phyloP scores from a whole-genome alignment of 352 stramenopile genomes.

The Pythium graminicola region DNA sequence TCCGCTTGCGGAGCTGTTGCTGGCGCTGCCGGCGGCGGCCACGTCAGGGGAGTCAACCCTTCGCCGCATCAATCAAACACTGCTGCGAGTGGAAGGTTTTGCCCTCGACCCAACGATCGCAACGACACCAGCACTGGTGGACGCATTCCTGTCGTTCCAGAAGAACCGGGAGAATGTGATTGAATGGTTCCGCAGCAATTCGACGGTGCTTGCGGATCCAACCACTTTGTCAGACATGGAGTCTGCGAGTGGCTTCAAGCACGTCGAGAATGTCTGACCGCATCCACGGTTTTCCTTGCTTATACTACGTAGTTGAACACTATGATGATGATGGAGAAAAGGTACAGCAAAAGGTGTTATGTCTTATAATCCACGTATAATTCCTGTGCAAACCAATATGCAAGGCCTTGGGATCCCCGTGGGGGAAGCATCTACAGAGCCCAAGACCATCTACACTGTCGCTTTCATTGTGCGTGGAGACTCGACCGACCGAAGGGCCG shows the following conservation, averaged over 20 bases:
- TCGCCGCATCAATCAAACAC: constrained; percentile 41
- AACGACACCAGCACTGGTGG: constrained; percentile 46
- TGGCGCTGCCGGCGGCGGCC: constrained; percentile 57
- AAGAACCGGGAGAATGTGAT: constrained; percentile 72
- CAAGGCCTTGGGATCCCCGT: too few relatives aligned
- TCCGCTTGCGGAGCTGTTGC: constrained; percentile 65
- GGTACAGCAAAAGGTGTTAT: too few relatives aligned
- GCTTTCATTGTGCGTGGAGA: constrained; percentile 6
- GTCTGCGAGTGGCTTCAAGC: constrained; percentile 43
- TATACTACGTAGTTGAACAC: constrained; percentile 1
- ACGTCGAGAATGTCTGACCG: constrained; percentile 57
- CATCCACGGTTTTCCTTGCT: neutral
- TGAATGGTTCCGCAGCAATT: constrained; percentile 64
- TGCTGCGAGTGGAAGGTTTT: constrained; percentile 49
- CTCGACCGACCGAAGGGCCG: constrained; percentile 25
- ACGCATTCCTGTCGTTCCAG: constrained; percentile 76
- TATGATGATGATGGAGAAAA: neutral
- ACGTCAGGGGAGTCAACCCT: constrained; percentile 52
- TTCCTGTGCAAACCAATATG: too few relatives aligned
- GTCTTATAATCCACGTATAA: constrained; percentile 1
- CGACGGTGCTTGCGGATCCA: constrained; percentile 23
- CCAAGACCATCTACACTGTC: neutral
- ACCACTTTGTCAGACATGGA: constrained; percentile 19
- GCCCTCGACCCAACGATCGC: constrained; percentile 36
- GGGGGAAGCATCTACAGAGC: too few relatives aligned